Evolutionary conservation across 805 yeast species (phyloP).

Genomic region (Ogataea kodamae): DNA sequence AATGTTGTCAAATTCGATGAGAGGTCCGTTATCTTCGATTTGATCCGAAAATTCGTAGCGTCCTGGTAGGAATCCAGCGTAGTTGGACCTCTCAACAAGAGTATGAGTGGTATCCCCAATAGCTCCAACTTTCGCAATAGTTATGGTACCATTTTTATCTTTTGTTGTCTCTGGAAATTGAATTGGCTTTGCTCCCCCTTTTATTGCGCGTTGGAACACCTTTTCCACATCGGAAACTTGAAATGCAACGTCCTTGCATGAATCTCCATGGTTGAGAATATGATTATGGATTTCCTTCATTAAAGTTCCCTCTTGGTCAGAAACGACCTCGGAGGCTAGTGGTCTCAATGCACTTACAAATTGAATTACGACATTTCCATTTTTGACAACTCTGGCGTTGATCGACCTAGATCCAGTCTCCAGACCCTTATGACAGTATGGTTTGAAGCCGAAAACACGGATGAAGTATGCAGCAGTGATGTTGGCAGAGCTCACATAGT

Average conservation of each 20-base stretch:
- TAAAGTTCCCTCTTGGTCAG: constrained; percentile 6
- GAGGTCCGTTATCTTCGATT: background rate
- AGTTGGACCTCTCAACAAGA: constrained; percentile 43
- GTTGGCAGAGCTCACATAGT: constrained; percentile 72
- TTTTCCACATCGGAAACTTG: constrained; percentile 49
- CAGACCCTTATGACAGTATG: constrained; percentile 60
- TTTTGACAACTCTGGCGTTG: constrained; percentile 57
- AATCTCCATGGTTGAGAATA: constrained; percentile 64
- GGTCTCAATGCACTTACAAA: constrained; percentile 39
- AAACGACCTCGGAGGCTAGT: constrained; percentile 12
- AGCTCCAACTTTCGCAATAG: constrained; percentile 48
- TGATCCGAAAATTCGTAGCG: constrained; percentile 8
- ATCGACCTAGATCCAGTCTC: constrained; percentile 60
- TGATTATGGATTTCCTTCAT: constrained; percentile 41
- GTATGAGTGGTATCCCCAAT: constrained; percentile 71
- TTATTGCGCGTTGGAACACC: constrained; percentile 44
- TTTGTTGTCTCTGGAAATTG: constrained; percentile 20
- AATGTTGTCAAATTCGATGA: constrained; percentile 40
- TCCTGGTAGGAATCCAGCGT: constrained; percentile 29
- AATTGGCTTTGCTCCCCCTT: constrained; percentile 45
- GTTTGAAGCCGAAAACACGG: constrained; percentile 57
- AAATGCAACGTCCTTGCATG: constrained; percentile 75
- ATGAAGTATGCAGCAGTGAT: constrained; percentile 55
- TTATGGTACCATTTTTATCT: constrained; percentile 51
- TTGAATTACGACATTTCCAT: constrained; percentile 52